Evolutionary conservation across 352 stramenopile genomes (phyloP), one percentile per base, ranked within the genome.

Genomic region (Globisporangium splendens): DNA sequence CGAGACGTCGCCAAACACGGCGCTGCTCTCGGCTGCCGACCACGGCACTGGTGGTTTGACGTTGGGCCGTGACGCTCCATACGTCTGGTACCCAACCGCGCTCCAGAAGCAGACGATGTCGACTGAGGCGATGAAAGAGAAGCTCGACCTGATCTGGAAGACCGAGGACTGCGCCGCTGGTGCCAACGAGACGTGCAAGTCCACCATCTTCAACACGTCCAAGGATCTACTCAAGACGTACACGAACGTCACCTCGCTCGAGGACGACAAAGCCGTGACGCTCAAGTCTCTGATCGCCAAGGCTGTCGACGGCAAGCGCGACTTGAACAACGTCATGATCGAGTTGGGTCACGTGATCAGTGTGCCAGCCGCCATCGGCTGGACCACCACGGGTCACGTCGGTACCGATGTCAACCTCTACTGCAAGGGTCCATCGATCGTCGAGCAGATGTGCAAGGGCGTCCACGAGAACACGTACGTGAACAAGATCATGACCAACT

Each of bases 401-500:
- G 79, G 77, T 65, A 88, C 77, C 54, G 79, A 89, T 43, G 79
- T 89, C 35, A 84, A 86, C 63, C 61, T 89, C 31, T 84, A 89
- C 75, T 89, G 79, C 72, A 83, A 83, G 59, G 79, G 79, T 13
- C 79, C 79, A 3, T 58, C 51, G 1, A 56, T 84, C 18, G 75
- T 89, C 17, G 71, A 82, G 59, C 73, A 75, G 46, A 75, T 86
- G 65, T 89, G 79, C 68, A 77, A 80, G 61, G 79, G 79, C 24
- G 65, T 83, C 21, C 75, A 88, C 57, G 68, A 89, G 62, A 89
- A 89, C 66, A 76, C 61, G 41, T 81, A 88, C 59, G 53, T 89
- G 59, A 89, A 89, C 73, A 84, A 85, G 66, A 66, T 89, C 54
- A 88, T 89, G 73, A 82, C 77, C 47, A 85, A 74, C 60, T 89